Conservation (phyloP, 768 basidiomycete species). For the Calocybe gangraenosa region DNA sequence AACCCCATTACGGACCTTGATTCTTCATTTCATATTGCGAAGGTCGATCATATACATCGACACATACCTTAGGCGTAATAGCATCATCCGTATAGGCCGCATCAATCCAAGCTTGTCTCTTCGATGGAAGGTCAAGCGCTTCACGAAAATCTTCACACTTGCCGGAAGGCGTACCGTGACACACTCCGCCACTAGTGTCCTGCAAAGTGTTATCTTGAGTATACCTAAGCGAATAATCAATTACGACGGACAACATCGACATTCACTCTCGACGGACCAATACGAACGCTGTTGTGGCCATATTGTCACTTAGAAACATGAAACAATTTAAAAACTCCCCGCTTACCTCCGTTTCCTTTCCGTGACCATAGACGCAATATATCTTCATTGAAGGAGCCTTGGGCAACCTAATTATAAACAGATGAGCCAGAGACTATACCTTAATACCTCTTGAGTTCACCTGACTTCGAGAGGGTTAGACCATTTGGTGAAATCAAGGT, state of each 20-base stretch:
- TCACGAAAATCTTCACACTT: constrained; percentile 40
- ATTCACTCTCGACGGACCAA: constrained; percentile 43
- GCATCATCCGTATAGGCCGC: constrained; percentile 68
- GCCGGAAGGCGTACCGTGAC: constrained; percentile 37
- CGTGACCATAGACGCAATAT: constrained; percentile 91
- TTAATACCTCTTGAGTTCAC: constrained; percentile 26
- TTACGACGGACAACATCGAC: neutral
- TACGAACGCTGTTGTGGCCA: constrained; percentile 67
- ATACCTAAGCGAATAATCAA: constrained; percentile 45
- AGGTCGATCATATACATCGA: neutral
- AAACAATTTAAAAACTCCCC: neutral
- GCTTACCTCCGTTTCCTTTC: constrained; percentile 88
- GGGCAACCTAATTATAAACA: constrained; percentile 58
- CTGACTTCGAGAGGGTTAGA: constrained; percentile 83
- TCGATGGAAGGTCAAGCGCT: constrained; percentile 50
- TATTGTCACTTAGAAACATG: neutral
- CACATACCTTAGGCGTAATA: constrained; percentile 47
- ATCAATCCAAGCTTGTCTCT: constrained; percentile 80
- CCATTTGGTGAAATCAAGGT: constrained; percentile 82
- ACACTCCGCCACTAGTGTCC: constrained; percentile 40
- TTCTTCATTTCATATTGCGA: neutral
- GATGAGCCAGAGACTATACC: neutral
- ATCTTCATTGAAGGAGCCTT: constrained; percentile 89
- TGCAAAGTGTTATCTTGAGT: constrained; percentile 57
- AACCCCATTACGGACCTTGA: constrained; percentile 74